Percentiles rank a stretch among this genome's conserved stretches.
Conservation (phyloP, 225 moss, liverwort and hornwort species). For the Bryoerythrophyllum caledonicum region DNA sequence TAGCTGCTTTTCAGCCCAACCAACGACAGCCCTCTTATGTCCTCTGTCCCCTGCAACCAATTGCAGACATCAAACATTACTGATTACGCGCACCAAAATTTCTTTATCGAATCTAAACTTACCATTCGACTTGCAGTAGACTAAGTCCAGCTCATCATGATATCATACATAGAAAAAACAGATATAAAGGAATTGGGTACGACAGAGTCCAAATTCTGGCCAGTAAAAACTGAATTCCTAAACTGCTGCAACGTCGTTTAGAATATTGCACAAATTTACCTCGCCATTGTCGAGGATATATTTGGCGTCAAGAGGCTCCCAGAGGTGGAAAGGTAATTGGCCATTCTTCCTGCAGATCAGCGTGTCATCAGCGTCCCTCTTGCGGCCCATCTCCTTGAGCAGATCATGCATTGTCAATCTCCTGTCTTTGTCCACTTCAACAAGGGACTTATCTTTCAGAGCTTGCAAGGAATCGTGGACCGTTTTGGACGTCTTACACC, state of each 20-base stretch:
- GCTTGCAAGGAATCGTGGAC: slow-evolving; percentile 17
- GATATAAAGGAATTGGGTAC: not conserved
- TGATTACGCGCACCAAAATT: not conserved
- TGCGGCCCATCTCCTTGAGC: slow-evolving; percentile 32
- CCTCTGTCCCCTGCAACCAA: slow-evolving; percentile 24
- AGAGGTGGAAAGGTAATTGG: slow-evolving; percentile 13
- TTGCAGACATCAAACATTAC: not conserved
- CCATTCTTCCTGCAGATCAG: slow-evolving; percentile 21
- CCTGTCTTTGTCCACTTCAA: slow-evolving; percentile 19
- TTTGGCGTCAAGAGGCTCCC: slow-evolving; percentile 8
- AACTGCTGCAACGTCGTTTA: not conserved
- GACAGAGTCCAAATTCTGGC: not conserved
- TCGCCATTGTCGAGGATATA: not conserved
- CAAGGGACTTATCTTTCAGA: slow-evolving; percentile 14
- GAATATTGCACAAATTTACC: not conserved
- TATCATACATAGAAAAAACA: not conserved
- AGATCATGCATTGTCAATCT: slow-evolving; percentile 26
- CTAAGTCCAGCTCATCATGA: too few relatives aligned
- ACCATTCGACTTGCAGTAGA: not conserved
- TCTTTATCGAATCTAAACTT: not conserved
- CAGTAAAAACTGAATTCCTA: not conserved
- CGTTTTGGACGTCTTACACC: slow-evolving; percentile 13
- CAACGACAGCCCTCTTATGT: slow-evolving; percentile 27
- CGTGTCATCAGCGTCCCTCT: not conserved
- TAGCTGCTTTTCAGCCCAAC: not conserved